Evolutionary conservation across 495 filamentous ascomycete species (phyloP), one percentile per base, ranked within the genome.

Genomic region (Penicillium cosmopolitanum): DNA sequence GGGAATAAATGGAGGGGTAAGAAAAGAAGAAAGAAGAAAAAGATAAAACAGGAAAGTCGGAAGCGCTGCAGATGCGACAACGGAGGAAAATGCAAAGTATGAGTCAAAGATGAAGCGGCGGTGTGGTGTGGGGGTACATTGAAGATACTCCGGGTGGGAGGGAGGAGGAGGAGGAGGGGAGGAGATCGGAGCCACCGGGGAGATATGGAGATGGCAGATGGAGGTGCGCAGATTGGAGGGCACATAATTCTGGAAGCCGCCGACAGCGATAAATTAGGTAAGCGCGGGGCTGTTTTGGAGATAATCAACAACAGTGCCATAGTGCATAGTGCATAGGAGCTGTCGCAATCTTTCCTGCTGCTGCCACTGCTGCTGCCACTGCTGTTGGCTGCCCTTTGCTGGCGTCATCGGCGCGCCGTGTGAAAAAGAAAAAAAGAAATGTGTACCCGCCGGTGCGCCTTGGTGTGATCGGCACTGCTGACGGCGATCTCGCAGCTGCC

Each of bases 191-290:
- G 42, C 6, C 28, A 31, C 8, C 28, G 28, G 28, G 28, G 28
- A 31, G 28, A 31, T 31, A 23, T 23, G 34, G 34, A 36, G 9
- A 36, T 23, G 34, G 34, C 36, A 4, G 36, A 38, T 12, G 36
- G 36, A 38, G 11, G n/a, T 23, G 19, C 5, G 35, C 10, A 12
- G 35, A 38, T 11, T n/a, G n/a, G 35, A 6, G 10, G 36, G 36
- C 36, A 34, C 35, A 55, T 33, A 60, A 62, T 65, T 66, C 64
- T 50, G 52, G 60, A 68, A 71, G 58, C 36, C 68, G 68, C 66
- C 61, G 56, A 60, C 63, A 66, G 60, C 66, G 66, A 62, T 0
- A 34, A 57, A 70, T 71, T 69, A 71, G 63, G 68, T 68, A 66
- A 71, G 68, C 66, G 66, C 68, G 66, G 66, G 68, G 28, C 28